phyloP scores from a whole-genome alignment of 495 filamentous ascomycete genomes.

The Mytilinidion resinicola region DNA sequence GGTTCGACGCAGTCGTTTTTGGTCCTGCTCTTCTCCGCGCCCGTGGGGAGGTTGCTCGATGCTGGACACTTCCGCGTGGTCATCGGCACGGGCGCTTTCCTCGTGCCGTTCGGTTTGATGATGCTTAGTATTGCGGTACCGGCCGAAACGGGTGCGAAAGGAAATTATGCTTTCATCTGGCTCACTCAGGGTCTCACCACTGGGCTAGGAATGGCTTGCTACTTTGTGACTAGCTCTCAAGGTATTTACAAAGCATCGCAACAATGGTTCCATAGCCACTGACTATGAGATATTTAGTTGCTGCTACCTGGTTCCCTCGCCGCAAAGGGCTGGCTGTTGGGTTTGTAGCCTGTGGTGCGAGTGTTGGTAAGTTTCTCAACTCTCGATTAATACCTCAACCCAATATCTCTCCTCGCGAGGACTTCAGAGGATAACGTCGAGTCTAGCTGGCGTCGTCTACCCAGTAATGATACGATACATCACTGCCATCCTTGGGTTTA shows the following conservation, averaged over 20 bases:
- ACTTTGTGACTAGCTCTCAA: conserved; percentile 42
- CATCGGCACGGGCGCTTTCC: conserved; percentile 28
- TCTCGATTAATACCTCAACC: not conserved
- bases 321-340: conserved; percentile 39
- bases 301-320: conserved; percentile 38
- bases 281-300: conserved; percentile 26
- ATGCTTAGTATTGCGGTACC: conserved; percentile 31
- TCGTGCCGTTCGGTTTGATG: conserved; percentile 36
- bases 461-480: conserved; percentile 37
- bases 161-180: conserved; percentile 35
- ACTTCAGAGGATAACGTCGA: not conserved
- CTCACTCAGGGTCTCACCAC: conserved; percentile 38
- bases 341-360: conserved; percentile 41
- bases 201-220: conserved; percentile 42
- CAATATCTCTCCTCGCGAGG: not conserved
- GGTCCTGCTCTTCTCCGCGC: conserved; percentile 35
- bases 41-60: conserved; percentile 39
- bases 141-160: conserved; percentile 16
- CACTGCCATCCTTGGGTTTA: conserved; percentile 32
- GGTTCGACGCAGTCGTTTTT: conserved; percentile 37
- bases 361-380: conserved; percentile 22
- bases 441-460: conserved; percentile 33
- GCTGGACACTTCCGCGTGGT: conserved; percentile 34
- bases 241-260: conserved; percentile 13
- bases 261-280: not conserved